Base-by-base conservation (phyloP, 2,329 filamentous ascomycete genomes). In the Claviceps sp. region DNA sequence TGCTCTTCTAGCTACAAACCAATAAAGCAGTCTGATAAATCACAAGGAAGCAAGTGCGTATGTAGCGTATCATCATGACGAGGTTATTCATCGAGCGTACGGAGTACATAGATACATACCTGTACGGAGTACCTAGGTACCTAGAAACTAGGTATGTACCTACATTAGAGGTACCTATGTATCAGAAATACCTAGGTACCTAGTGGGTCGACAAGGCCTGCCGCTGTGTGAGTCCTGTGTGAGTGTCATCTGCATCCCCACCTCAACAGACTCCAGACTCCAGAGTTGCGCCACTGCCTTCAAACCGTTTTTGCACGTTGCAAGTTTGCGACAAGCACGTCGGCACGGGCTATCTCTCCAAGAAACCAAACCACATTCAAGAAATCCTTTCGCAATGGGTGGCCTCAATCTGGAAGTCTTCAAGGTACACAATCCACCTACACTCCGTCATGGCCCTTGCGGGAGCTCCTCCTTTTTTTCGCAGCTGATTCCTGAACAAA, bases 341-440 rank as follows among this genome's bases (percentile, higher is more conserved):
- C 26, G 26, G 7, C 37, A 41, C 24, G 39, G 13, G 10, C 8
- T 38, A 24, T 16, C 19, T 16, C 37, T 5, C 26, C 16, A 34
- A 19, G 4, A 24, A 11, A 41, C 2, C 7, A 16, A 13, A 13
- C 14, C 4, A 17, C 26, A 7, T 37, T 17, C 53, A 62, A 70
- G 62, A 37, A 19, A 38, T 10, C 2, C 11, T 14, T 11, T 34
- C 42, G 16, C 42, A 17, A 82, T 95, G 82, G 87, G 81, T 50
- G 89, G 90, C 50, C 80, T 90, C 30, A 96, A 95, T 68, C 80
- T 97, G 54, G 91, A 97, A 74, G 82, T 96, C 58, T 90, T 95
- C 78, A 97, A 96, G 74, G 91, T 93, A 13, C 19, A n/a, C 6
- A 16, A n/a, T n/a, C 14, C 39, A n/a, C 39, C 16, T 41, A 19